These are phyloP conservation scores for Wickerhamiella allomyrinae DNA, from an alignment of 805 yeast genomes.

Conservation along the genomic window DNA sequence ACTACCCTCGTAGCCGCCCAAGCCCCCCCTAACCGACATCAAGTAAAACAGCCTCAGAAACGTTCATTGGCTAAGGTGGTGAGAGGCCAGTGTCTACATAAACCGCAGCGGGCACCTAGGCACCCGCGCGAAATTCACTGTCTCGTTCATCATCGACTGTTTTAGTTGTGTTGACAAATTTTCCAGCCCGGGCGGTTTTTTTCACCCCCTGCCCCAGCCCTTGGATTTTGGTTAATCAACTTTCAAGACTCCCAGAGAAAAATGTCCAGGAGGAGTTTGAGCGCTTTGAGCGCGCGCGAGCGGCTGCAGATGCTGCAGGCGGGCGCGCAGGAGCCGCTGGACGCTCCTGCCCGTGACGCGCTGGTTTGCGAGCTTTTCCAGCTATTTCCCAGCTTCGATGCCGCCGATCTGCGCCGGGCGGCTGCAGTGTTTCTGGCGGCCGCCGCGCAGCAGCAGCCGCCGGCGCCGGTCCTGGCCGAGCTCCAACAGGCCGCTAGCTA, in stretches of 20 bases:
- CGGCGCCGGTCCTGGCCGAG: not conserved
- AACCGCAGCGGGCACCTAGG: constrained; percentile 9
- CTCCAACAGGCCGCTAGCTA: not conserved
- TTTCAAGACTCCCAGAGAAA: too few species aligned
- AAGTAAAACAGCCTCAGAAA: constrained; percentile 17
- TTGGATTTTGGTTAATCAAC: not conserved
- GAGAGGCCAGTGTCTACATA: constrained; percentile 16
- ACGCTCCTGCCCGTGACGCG: not conserved
- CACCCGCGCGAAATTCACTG: constrained; percentile 6
- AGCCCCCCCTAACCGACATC: too few species aligned
- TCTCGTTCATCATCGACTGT: constrained; percentile 18
- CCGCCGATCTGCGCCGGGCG: not conserved
- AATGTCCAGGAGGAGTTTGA: not conserved
- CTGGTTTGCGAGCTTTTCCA: not conserved
- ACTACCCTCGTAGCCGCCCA: too few species aligned
- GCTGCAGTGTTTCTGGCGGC: not conserved
- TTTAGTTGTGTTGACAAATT: constrained; percentile 15
- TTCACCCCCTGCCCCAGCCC: not conserved
- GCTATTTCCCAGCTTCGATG: not conserved
- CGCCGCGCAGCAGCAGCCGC: not conserved
- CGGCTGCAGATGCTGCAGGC: not conserved
- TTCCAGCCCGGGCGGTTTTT: too few species aligned
- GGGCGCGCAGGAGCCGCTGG: not conserved
- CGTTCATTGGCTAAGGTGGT: constrained; percentile 14
- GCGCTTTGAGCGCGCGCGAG: not conserved